A percentile compares a stretch with the other conserved stretches of the same genome.
Evolutionary conservation across 139 green algal species (phyloP).

Genomic region (Yamagishiella unicocca): DNA sequence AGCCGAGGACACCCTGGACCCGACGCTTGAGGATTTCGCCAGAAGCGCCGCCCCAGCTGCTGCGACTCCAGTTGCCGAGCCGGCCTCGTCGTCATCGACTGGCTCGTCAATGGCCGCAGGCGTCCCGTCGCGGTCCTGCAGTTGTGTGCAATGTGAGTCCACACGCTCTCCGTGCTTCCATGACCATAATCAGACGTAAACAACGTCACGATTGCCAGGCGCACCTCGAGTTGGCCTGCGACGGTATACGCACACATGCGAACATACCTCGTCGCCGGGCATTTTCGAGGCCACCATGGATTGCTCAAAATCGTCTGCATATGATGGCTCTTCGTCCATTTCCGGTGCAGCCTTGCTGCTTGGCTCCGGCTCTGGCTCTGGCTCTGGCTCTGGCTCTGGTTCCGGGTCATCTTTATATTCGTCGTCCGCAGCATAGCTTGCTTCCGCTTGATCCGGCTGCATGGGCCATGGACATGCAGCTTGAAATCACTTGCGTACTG

Average conservation of each 20-base stretch:
- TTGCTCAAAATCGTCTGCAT: constrained; percentile 17
- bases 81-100: background rate
- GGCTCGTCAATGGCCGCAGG: background rate
- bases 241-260: too few species aligned
- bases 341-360: background rate
- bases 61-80: background rate
- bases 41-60: background rate
- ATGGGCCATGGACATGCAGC: too few species aligned
- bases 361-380: background rate
- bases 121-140: background rate
- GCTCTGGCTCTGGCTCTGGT: background rate
- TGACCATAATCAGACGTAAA: too few species aligned
- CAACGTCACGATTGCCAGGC: too few species aligned
- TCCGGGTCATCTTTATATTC: constrained; percentile 15
- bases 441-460: background rate
- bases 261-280: constrained; percentile 2
- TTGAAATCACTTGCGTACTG: too few species aligned
- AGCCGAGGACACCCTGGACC: background rate
- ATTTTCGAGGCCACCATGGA: background rate
- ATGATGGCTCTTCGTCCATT: background rate
- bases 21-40: background rate
- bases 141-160: background rate
- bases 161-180: too few species aligned
- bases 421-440: constrained; percentile 19
- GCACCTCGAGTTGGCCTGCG: too few species aligned